A percentile compares a stretch with the other conserved stretches of the same genome.
These are phyloP conservation scores for Alternaria sp. DNA, from an alignment of 2,329 filamentous ascomycete genomes.

Conservation along the genomic window DNA sequence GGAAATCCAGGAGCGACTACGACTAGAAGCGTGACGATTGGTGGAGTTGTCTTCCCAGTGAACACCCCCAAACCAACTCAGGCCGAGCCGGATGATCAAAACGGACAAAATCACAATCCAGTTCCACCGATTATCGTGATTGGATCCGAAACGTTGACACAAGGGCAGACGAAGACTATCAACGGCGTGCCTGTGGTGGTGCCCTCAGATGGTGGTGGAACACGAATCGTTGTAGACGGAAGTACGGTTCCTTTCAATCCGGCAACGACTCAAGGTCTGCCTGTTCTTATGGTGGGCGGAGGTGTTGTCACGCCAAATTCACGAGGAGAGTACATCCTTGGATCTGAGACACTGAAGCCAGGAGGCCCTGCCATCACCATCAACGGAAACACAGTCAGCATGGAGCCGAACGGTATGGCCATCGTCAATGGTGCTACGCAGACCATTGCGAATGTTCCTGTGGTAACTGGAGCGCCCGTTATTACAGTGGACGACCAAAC, in stretches of 20 bases:
- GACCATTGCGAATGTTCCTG: conserved; percentile 31
- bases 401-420: conserved; percentile 48
- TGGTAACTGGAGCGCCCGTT: conserved; percentile 25
- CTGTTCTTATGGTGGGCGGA: conserved; percentile 38
- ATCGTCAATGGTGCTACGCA: conserved; percentile 48
- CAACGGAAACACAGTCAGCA: conserved; percentile 45
- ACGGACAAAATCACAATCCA: conserved; percentile 1
- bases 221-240: conserved; percentile 39
- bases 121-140: conserved; percentile 30
- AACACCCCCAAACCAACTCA: conserved; percentile 26
- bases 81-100: conserved; percentile 5
- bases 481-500: conserved; percentile 32
- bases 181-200: conserved; percentile 43
- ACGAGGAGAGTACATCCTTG: conserved; percentile 45
- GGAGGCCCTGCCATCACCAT: conserved; percentile 46
- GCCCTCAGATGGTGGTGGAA: conserved; percentile 31
- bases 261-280: conserved; percentile 24
- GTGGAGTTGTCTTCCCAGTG: conserved; percentile 27
- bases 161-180: conserved; percentile 42
- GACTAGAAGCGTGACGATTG: conserved; percentile 28
- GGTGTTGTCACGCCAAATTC: conserved; percentile 43
- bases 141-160: conserved; percentile 38
- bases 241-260: conserved; percentile 33
- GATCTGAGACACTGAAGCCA: conserved; percentile 35
- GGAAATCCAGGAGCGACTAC: conserved; percentile 7